These are phyloP conservation scores for Monilinia laxa DNA, from an alignment of 2,329 filamentous ascomycete genomes.

Conservation along the genomic window DNA sequence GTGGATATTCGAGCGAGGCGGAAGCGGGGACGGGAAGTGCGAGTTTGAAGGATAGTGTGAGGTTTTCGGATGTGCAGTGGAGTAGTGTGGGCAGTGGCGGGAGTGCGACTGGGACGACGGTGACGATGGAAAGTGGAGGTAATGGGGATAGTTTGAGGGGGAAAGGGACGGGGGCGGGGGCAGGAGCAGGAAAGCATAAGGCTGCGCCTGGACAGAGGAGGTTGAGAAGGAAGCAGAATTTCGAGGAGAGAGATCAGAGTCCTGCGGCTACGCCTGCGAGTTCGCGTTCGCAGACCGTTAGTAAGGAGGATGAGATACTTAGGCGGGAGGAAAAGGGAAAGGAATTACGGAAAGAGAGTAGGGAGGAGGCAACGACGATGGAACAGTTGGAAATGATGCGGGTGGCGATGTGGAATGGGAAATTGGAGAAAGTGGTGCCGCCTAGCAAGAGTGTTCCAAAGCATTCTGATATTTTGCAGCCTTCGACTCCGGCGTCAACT, in stretches of 20 bases:
- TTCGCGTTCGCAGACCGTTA: not conserved
- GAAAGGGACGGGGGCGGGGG: not conserved
- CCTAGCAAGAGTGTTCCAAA: conserved; percentile 1
- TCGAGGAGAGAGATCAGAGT: conserved; percentile 11
- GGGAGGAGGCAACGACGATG: not conserved
- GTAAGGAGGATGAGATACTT: not conserved
- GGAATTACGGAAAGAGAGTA: not conserved
- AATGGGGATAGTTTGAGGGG: not conserved
- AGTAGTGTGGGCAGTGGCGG: conserved; percentile 1
- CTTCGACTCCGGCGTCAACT: not conserved
- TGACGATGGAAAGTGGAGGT: not conserved
- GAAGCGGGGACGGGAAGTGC: not conserved
- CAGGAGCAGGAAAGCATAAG: not conserved
- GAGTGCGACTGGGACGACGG: not conserved
- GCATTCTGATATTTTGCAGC: not conserved
- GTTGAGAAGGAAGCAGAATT: not conserved
- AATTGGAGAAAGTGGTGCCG: conserved; percentile 15
- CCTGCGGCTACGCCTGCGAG: conserved; percentile 1
- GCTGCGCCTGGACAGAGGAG: conserved; percentile 3
- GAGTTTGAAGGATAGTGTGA: not conserved
- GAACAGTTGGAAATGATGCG: conserved; percentile 5
- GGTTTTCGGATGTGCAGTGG: conserved; percentile 18
- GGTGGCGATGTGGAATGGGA: conserved; percentile 6
- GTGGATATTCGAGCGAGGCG: not conserved
- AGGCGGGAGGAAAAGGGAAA: not conserved